These are phyloP conservation scores for Zoysia matrella DNA, from an alignment of 202 grass and related monocot genomes.

Conservation along the genomic window DNA sequence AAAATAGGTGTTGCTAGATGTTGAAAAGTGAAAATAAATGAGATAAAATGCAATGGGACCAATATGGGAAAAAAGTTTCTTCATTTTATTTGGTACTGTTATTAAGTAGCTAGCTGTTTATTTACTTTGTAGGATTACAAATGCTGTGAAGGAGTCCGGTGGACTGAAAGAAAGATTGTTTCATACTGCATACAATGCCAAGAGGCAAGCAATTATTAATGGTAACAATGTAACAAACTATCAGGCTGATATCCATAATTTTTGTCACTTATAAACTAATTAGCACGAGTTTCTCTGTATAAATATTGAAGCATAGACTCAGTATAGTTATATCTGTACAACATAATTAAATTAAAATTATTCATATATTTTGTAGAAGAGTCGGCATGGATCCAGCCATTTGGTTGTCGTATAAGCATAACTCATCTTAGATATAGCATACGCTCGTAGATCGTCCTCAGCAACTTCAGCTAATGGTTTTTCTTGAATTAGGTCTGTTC, in stretches of 20 bases:
- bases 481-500: background rate
- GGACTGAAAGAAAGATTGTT: constrained; percentile 83
- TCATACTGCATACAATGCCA: constrained; percentile 79
- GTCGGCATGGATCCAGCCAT: background rate
- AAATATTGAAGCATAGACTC: background rate
- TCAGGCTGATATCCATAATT: background rate
- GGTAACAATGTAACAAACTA: constrained; percentile 50
- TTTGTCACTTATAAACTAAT: background rate
- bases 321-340: background rate
- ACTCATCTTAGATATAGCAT: background rate
- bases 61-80: background rate
- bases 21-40: background rate
- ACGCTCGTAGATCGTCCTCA: too few relatives aligned
- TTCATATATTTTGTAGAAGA: background rate
- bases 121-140: constrained; percentile 64
- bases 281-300: background rate
- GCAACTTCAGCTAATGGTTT: background rate
- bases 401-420: background rate
- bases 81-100: constrained; percentile 16
- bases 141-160: constrained; percentile 90
- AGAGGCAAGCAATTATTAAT: constrained; percentile 68
- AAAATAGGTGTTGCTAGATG: background rate
- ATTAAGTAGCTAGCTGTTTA: constrained; percentile 20
- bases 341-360: background rate
- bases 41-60: background rate